Evolutionary conservation across 75 land plant genomes (phyloP).

Genomic region (Pinus taeda): DNA sequence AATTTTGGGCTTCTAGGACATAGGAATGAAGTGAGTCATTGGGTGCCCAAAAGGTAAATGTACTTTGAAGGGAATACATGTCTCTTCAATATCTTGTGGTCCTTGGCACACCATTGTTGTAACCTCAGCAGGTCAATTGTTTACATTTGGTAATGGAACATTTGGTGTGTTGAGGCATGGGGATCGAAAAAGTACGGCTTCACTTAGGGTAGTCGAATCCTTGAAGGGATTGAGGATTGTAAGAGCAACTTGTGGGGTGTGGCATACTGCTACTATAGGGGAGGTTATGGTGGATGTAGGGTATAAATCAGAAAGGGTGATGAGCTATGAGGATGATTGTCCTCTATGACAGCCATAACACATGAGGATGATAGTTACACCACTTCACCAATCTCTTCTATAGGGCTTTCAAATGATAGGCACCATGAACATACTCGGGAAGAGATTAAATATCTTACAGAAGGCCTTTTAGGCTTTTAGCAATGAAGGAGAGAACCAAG

Average conservation of each 20-base stretch:
- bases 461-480: too few species aligned
- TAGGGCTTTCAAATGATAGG: too few species aligned
- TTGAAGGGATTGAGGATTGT: constrained; percentile 37
- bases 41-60: constrained; percentile 79
- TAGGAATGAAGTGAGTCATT: constrained; percentile 80
- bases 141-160: constrained; percentile 64
- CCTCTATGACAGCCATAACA: too few species aligned
- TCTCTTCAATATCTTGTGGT: constrained; percentile 54
- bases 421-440: too few species aligned
- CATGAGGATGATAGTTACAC: too few species aligned
- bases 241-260: constrained; percentile 43
- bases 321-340: too few species aligned
- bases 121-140: constrained; percentile 50
- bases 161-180: constrained; percentile 58
- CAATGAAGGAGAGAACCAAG: too few species aligned
- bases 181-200: constrained; percentile 20
- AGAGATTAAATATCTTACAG: too few species aligned
- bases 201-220: constrained; percentile 44
- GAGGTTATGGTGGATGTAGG: constrained; percentile 44
- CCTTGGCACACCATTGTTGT: constrained; percentile 59
- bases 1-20: constrained; percentile 83
- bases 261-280: constrained; percentile 59
- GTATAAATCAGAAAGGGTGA: too few species aligned
- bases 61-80: constrained; percentile 73
- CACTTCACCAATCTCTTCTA: too few species aligned